Conservation (phyloP, 23 red algal genomes). For the Cyanidiococcus yangmingshanensis region DNA sequence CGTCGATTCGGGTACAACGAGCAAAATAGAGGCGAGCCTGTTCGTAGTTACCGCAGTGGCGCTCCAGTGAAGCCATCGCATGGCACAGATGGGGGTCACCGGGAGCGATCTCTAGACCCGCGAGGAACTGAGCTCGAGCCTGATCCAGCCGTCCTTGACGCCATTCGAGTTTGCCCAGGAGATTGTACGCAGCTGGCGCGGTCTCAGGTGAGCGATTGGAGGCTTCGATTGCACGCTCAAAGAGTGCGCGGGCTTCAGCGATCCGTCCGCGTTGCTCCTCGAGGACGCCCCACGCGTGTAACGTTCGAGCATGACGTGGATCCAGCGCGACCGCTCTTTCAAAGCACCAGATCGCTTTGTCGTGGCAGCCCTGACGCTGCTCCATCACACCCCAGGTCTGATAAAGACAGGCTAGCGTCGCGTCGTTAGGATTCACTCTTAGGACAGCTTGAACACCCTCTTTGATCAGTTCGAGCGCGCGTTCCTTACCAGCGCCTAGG, state of each 20-base stretch:
- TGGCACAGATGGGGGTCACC: not conserved
- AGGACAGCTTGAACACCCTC: not conserved
- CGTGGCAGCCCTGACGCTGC: not conserved
- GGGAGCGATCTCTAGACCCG: not conserved
- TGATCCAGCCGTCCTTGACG: not conserved
- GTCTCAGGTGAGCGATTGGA: not conserved
- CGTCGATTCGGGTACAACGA: not conserved
- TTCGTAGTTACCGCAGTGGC: slow-evolving; percentile 1
- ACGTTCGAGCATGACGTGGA: not conserved
- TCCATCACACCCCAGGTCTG: not conserved
- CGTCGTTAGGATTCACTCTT: not conserved
- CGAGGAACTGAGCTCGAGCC: not conserved
- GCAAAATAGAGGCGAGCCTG: not conserved
- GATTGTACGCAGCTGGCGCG: not conserved
- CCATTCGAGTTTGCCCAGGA: not conserved
- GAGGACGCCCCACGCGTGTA: not conserved
- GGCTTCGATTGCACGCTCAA: not conserved
- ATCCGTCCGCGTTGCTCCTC: not conserved
- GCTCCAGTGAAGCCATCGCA: not conserved
- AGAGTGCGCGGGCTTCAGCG: not conserved
- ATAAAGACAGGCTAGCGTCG: not conserved
- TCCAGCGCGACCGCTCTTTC: not conserved
- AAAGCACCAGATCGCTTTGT: not conserved
- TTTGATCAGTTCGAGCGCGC: not conserved
- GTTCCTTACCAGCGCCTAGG: not conserved